These are phyloP conservation scores for Coprinopsis cinerea DNA, from an alignment of 768 basidiomycete genomes.

Conservation along the genomic window DNA sequence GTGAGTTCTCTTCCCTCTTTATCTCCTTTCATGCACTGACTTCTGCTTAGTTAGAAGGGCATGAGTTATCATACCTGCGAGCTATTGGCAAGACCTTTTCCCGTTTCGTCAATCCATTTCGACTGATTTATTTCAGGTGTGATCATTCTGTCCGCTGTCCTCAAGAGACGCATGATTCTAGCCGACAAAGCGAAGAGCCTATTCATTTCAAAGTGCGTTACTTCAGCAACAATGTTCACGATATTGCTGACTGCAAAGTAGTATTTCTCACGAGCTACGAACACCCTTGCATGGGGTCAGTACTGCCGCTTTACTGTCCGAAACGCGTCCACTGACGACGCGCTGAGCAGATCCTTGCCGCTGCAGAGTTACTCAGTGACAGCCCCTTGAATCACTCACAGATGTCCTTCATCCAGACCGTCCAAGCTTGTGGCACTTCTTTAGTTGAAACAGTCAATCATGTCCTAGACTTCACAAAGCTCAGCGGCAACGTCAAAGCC, in stretches of 20 bases:
- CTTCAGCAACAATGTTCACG: background rate
- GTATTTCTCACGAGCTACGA: conserved; percentile 86
- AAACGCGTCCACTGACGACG: background rate
- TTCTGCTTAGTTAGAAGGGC: conserved; percentile 66
- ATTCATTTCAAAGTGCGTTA: conserved; percentile 81
- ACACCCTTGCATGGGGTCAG: conserved; percentile 87
- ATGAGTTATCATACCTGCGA: conserved; percentile 85
- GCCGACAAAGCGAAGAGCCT: conserved; percentile 92
- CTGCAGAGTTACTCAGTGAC: conserved; percentile 86
- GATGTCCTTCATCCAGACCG: conserved; percentile 82
- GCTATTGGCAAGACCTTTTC: conserved; percentile 60
- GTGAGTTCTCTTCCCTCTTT: conserved; percentile 34
- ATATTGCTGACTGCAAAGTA: conserved; percentile 21
- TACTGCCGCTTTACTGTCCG: conserved; percentile 11
- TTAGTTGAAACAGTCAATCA: conserved; percentile 96
- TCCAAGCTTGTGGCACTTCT: conserved; percentile 93
- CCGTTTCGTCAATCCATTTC: conserved; percentile 5
- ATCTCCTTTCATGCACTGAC: conserved; percentile 10
- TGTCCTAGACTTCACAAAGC: conserved; percentile 92
- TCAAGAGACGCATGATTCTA: conserved; percentile 88
- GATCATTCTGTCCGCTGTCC: conserved; percentile 87
- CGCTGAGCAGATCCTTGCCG: conserved; percentile 66
- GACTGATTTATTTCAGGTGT: conserved; percentile 45
- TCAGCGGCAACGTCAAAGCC: conserved; percentile 78
- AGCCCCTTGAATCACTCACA: conserved; percentile 80